A percentile compares a stretch with the other conserved stretches of the same genome.
phyloP scores from a whole-genome alignment of 2,329 filamentous ascomycete species.

The Daldinia sp. region DNA sequence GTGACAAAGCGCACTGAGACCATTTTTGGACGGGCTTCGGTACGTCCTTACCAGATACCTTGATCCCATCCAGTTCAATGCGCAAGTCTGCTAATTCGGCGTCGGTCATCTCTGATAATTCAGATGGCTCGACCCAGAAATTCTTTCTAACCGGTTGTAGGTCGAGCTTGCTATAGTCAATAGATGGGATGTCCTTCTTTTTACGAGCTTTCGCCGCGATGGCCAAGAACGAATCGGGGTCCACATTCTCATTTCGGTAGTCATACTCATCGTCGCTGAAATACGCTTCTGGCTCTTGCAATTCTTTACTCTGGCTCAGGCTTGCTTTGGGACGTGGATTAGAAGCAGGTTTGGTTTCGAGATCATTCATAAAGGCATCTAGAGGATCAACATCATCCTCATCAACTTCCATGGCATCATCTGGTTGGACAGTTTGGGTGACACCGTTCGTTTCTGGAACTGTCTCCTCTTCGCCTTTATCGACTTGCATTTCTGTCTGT shows the following conservation, averaged over 20 bases:
- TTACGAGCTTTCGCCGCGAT: constrained; percentile 72
- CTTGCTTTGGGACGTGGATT: constrained; percentile 46
- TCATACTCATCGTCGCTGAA: constrained; percentile 85
- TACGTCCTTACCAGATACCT: constrained; percentile 85
- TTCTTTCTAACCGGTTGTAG: constrained; percentile 89
- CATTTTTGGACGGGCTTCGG: constrained; percentile 96
- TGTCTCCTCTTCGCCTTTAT: constrained; percentile 43
- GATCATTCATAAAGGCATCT: constrained; percentile 93
- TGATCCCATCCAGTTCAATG: constrained; percentile 92
- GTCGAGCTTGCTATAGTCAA: constrained; percentile 87
- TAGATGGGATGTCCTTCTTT: constrained; percentile 91
- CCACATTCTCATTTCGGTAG: constrained; percentile 57
- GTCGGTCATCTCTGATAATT: constrained; percentile 83
- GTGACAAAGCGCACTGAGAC: constrained; percentile 91
- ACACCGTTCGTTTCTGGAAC: constrained; percentile 40
- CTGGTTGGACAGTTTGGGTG: constrained; percentile 34
- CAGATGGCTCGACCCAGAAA: constrained; percentile 91
- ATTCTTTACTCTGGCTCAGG: constrained; percentile 57
- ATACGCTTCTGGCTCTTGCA: constrained; percentile 80
- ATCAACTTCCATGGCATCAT: constrained; percentile 66
- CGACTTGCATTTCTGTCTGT: constrained; percentile 54
- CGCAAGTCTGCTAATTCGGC: constrained; percentile 84
- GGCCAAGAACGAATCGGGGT: constrained; percentile 59
- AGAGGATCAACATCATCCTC: constrained; percentile 83
- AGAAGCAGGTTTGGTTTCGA: constrained; percentile 55